phyloP scores from a whole-genome alignment of 371 early-diverging fungal species.

The Conidiobolus incongruus region DNA sequence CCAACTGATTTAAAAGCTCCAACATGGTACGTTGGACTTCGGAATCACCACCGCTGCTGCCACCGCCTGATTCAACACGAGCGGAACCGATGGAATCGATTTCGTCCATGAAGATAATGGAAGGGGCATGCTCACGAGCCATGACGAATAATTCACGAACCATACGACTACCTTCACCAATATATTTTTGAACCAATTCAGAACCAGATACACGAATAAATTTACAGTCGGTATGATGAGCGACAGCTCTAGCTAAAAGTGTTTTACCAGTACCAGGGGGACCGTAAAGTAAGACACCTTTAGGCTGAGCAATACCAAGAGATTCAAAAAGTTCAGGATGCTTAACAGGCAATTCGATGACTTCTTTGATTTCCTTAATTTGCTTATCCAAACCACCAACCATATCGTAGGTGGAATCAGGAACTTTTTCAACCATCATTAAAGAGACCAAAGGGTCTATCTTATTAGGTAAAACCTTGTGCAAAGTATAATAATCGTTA shows the following conservation, averaged over 20 bases:
- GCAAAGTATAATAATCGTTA: constrained; percentile 67
- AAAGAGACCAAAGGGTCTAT: constrained; percentile 91
- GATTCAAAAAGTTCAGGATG: constrained; percentile 99
- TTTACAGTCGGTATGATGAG: constrained; percentile 98
- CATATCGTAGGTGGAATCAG: constrained; percentile 98
- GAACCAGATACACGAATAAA: constrained; percentile 99
- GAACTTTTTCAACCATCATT: constrained; percentile 99
- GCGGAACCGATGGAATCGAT: constrained; percentile 98
- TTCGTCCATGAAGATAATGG: constrained; percentile 99
- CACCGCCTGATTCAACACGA: constrained; percentile 66
- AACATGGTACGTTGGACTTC: constrained; percentile 99
- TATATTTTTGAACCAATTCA: constrained; percentile 99
- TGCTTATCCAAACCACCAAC: constrained; percentile 99
- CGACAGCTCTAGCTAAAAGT: constrained; percentile 96
- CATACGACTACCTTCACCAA: constrained; percentile 99
- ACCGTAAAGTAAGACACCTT: constrained; percentile 96
- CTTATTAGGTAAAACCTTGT: constrained; percentile 85
- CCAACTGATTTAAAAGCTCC: constrained; percentile 97
- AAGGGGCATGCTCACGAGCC: constrained; percentile 95
- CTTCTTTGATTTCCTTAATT: constrained; percentile 98
- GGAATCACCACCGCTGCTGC: constrained; percentile 76
- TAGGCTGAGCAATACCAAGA: constrained; percentile 98
- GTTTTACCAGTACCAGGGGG: constrained; percentile 99
- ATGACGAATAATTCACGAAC: constrained; percentile 99
- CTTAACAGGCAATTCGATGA: constrained; percentile 97